Evolutionary conservation across 305 asterid species (phyloP).

Genomic region (Ilex paraguariensis): DNA sequence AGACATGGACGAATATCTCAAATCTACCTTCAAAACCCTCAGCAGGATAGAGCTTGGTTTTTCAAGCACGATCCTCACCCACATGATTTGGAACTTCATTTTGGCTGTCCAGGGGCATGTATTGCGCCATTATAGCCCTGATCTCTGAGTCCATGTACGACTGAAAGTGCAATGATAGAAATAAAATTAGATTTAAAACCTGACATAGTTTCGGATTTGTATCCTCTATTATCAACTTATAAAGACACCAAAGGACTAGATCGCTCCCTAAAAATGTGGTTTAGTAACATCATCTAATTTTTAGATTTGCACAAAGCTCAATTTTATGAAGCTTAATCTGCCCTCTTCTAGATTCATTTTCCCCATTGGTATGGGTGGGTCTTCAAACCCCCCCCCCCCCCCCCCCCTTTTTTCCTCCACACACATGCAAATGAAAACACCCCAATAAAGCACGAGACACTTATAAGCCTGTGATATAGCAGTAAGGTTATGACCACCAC

Average conservation of each 20-base stretch:
- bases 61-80: not conserved
- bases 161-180: not conserved
- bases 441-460: not conserved
- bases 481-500: not conserved
- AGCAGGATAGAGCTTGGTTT: constrained; percentile 17
- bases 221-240: too few relatives aligned
- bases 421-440: not conserved
- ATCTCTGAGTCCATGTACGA: constrained; percentile 7
- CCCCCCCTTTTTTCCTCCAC: too few relatives aligned
- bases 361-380: too few relatives aligned
- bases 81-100: constrained; percentile 1
- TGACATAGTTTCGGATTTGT: not conserved
- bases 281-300: too few relatives aligned
- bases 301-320: not conserved
- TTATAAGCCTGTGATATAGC: not conserved
- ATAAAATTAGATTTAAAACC: not conserved
- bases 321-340: too few relatives aligned
- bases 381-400: too few relatives aligned
- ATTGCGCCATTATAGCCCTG: constrained; percentile 5
- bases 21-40: constrained; percentile 36
- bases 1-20: constrained; percentile 4
- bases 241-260: too few relatives aligned
- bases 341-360: too few relatives aligned
- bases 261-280: not conserved
- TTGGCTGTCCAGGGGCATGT: constrained; percentile 1